Base-by-base conservation (phyloP, 352 stramenopile species). In the Globisporangium nunn region DNA sequence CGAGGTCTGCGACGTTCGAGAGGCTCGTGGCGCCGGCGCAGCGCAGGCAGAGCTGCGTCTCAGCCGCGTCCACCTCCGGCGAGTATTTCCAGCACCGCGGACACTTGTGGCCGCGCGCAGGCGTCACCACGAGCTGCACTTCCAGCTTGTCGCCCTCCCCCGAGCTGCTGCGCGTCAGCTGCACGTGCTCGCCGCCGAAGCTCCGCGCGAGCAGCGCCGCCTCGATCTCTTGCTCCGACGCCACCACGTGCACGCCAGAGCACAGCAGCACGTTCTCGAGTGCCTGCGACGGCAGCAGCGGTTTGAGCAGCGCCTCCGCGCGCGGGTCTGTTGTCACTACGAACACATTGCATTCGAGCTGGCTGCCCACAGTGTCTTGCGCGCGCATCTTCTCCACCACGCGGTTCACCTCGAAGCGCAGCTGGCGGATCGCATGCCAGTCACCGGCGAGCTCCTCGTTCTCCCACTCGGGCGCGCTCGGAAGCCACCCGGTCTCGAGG, bases 81-180 rank as follows among this genome's bases (percentile, higher is more conserved):
- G 73, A 64, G 58, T 91, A 93, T 63, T 95, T 93, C 85, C 85
- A 96, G 76, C 87, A 96, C 14, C 87, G 85, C 33, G 84, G 78
- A 56, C 89, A 96, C 67, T 96, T 96, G 61, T 90, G 73, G 33
- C 81, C 86, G 47, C 67, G 67, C 11, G 87, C 83, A 6, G 56
- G 70, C 45, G 68, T 72, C 50, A 96, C 67, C 4, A 85, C 64
- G 11, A 91, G 52, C 60, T 76, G 59, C 17, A 91, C 52, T 3
- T 76, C 53, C n/a, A 81, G 64, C 43, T 78, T 72, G 6, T 73
- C 64, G 17, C 70, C 67, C n/a, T 72, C 68, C n/a, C 50, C 18
- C 31, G 12, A 54, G 48, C 60, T 40, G 48, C 60, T 40, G 15
- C 58, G 41, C 43, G 50, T 49, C n/a, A 88, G 56, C 18, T 72